phyloP scores from a whole-genome alignment of 2,329 filamentous ascomycete genomes.

The Colletotrichum sp. region DNA sequence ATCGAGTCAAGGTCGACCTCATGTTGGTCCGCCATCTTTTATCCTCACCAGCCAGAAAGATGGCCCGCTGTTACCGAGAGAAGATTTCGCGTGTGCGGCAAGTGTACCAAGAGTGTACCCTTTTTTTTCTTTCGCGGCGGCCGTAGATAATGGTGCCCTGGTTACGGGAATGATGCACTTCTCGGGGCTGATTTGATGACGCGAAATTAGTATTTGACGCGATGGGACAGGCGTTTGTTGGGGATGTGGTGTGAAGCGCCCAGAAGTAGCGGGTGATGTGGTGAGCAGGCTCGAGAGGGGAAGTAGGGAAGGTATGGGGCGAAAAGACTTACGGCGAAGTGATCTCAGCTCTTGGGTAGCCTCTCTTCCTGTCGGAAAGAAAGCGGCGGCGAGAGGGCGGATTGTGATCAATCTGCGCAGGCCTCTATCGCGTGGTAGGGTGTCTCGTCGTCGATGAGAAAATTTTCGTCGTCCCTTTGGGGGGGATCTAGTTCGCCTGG shows the following conservation, averaged over 20 bases:
- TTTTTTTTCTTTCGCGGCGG: constrained; percentile 1
- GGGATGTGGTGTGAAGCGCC: neutral
- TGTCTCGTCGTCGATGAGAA: constrained; percentile 15
- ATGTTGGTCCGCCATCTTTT: constrained; percentile 69
- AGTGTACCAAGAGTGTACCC: neutral
- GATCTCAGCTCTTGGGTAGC: constrained; percentile 23
- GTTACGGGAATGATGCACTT: constrained; percentile 27
- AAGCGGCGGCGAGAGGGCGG: neutral
- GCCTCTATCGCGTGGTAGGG: neutral
- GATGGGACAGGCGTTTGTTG: neutral
- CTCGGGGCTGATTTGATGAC: neutral
- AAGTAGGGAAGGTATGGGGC: neutral
- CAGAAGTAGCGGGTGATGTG: neutral
- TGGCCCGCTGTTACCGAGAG: constrained; percentile 41
- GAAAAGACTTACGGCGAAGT: constrained; percentile 20
- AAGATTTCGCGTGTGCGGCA: constrained; percentile 15
- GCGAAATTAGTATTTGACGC: constrained; percentile 3
- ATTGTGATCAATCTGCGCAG: constrained; percentile 6
- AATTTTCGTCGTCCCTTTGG: constrained; percentile 19
- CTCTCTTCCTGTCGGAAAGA: constrained; percentile 14
- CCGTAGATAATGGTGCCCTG: constrained; percentile 20
- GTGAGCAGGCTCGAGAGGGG: constrained; percentile 11
- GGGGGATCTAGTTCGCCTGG: constrained; percentile 22
- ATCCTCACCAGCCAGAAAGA: constrained; percentile 46
- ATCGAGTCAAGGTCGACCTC: constrained; percentile 99